Base-by-base conservation (phyloP, 2,329 filamentous ascomycete species). In the Samsoniella hepiali region DNA sequence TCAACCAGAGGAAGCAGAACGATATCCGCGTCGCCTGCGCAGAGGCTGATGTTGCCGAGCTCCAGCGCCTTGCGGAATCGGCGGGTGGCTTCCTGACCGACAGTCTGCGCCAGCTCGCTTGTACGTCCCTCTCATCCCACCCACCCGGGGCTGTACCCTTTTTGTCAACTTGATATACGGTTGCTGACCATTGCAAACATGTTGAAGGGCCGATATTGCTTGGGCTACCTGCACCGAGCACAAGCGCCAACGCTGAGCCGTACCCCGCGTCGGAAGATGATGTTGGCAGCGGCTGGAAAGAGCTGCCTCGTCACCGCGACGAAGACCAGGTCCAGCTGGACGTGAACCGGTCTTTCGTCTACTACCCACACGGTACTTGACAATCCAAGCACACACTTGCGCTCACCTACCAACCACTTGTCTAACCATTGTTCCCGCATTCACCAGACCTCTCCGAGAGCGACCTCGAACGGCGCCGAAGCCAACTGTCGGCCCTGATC, bases 291-390 rank as follows among this genome's bases (percentile, higher is more conserved):
- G 70, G 75, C 54, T 91, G 89, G 89, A 78, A 79, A 66, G 72
- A 81, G n/a, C 78, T 97, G 47, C 85, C 89, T 36, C 82, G 77
- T n/a, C 95, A 99, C 76, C 80, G 79, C 40, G 95, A 99, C 71
- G 95, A 99, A 75, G 88, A 90, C 57, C 95, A 99, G 77, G 93
- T 99, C 45, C 84, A 88, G 71, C 83, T 98, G 55, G 95, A 99
- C 73, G 95, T 99, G 63, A 87, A 97, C 76, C 86, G 95, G 63
- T 93, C 95, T n/a, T 99, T 99, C 76, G 90, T 98, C 65, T 96
- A 97, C 78, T 99, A 99, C 74, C 95, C 95, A 13, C 84, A 85
- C 66, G 85, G 93, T 95, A 81, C 70, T 83, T 71, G 32, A 42
- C 63, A 42, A 40, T 40, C 36, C 4, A 40, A 47, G 34, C 32